Conservation (phyloP, 2,329 filamentous ascomycete species). For the Fusarium tricinctum region DNA sequence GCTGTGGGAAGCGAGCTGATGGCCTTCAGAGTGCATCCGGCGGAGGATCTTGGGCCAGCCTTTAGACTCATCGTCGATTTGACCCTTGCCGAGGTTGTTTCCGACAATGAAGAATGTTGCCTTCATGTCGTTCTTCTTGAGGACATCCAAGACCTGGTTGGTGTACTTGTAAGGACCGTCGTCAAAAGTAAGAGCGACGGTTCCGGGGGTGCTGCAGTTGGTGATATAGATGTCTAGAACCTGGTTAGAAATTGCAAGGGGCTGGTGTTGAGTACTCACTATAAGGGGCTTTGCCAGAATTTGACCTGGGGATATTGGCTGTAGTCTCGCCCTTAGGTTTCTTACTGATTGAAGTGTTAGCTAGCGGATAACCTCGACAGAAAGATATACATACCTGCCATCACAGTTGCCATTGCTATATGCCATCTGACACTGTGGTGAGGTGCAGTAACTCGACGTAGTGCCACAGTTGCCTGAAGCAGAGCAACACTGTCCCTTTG, state of each 20-base stretch:
- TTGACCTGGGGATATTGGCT: slow-evolving; percentile 47
- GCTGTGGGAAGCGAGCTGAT: slow-evolving; percentile 62
- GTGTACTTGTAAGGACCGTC: slow-evolving; percentile 62
- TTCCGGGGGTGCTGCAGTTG: slow-evolving; percentile 52
- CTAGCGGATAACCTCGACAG: accelerated
- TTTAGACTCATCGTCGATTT: slow-evolving; percentile 55
- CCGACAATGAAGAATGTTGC: slow-evolving; percentile 60
- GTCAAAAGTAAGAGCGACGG: slow-evolving; percentile 61
- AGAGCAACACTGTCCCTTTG: slow-evolving; percentile 53
- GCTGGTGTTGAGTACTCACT: slow-evolving; percentile 38
- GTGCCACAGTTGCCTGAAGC: slow-evolving; percentile 54
- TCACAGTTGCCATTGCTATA: slow-evolving; percentile 55
- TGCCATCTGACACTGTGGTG: slow-evolving; percentile 55
- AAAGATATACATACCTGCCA: slow-evolving; percentile 50
- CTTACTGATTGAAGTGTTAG: slow-evolving; percentile 40
- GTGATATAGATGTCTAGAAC: slow-evolving; percentile 52
- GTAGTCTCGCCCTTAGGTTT: slow-evolving; percentile 51
- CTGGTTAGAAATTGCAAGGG: slow-evolving; percentile 8
- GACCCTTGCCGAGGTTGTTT: slow-evolving; percentile 56
- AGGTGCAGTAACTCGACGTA: slow-evolving; percentile 50
- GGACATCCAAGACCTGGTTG: slow-evolving; percentile 55
- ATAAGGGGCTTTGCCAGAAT: slow-evolving; percentile 52
- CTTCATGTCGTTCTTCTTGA: slow-evolving; percentile 51
- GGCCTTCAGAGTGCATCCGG: slow-evolving; percentile 58
- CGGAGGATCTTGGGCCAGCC: slow-evolving; percentile 55